Evolutionary conservation across 2,329 filamentous ascomycete genomes (phyloP), one percentile per base, ranked within the genome.

Genomic region (Fusarium mundagurra): DNA sequence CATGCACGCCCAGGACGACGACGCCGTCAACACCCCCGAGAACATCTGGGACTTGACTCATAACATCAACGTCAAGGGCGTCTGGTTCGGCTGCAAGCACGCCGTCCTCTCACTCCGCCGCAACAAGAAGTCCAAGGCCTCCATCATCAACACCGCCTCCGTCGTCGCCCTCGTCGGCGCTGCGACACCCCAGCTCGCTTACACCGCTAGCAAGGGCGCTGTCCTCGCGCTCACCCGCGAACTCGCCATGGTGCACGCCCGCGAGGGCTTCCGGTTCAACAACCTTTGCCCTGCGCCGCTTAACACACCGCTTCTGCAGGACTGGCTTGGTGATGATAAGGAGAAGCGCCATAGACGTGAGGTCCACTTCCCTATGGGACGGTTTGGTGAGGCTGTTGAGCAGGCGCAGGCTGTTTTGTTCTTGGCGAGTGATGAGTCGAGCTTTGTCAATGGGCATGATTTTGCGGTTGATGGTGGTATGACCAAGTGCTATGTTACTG

Each of bases 11-110:
- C 88, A 92, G 65, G 93, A 95, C 82, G 92, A 90, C 80, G 92
- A 94, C 82, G 94, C 95, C 55, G 86, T 97, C 81, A 90, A 92
- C 82, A 98, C 95, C 3, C 92, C 94, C 58, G 94, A 98, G 86
- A 91, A 90, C 78, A 95, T 98, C 86, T 98, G 95, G 95, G 94
- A 98, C 80, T 86, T 97, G 76, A 98, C 95, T 9, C 94, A 97
- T 71, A 92, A 91, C 82, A 97, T 98, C 87, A 98, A 98, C 84
- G 95, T 98, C 83, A 98, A 98, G 89, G 95, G 95, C 48, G 95
- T 98, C n/a, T 98, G 95, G 95, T 98, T 91, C 82, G 95, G 95
- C 69, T 92, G 91, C 89, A 98, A 98, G 88, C 94, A 98, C 83
- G 94, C 95, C 12, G 92, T 98, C 34, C 87, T 96, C 58, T 90